Evolutionary conservation across 495 filamentous ascomycete species (phyloP), one percentile per base, ranked within the genome.

Genomic region (Podospora comata): DNA sequence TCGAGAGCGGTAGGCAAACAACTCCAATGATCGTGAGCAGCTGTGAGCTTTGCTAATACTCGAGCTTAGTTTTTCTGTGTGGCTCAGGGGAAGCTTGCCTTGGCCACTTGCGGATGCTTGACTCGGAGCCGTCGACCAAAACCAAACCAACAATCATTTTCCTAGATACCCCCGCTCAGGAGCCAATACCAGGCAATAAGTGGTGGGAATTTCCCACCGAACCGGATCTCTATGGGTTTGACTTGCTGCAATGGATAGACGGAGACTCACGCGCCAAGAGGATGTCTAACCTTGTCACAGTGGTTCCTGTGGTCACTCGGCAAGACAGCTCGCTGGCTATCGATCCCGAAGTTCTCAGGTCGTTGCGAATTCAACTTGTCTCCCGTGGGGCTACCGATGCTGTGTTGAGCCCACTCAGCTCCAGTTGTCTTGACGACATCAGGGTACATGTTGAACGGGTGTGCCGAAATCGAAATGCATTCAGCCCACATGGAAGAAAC

Each of bases 71-170:
- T 57, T 88, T 92, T 72, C 80, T 92, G 60, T 94, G 91, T 76
- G 84, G 85, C 61, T 88, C 86, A 62, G 90, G 89, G 62, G 79
- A 84, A 65, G 88, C 90, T 61, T 93, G 92, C 74, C 83, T 92
- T 73, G 84, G 84, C 5, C 88, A 88, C 75, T 81, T 93, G 44
- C 83, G 87, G 64, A 86, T 90, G 68, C 79, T 94, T 55, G 88
- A 89, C 71, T 89, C 90, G 71, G 77, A 79, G 19, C 83, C 84
- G n/a, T 83, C 84, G 69, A 81, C 80, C 63, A 86, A 89, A 56
- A 85, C 87, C 60, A 88, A 85, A 68, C 92, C 92, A 56, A 90
- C 90, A 2, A 82, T 96, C 60, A 90, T 93, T 48, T 83, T 96
- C 19, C 84, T 94, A 73, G 91, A 93, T 77, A 88, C 90, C 39